Percentiles rank a stretch among this genome's conserved stretches.
phyloP scores from a whole-genome alignment of 192 early-diverging fungal species.

The Coemansia sp. region DNA sequence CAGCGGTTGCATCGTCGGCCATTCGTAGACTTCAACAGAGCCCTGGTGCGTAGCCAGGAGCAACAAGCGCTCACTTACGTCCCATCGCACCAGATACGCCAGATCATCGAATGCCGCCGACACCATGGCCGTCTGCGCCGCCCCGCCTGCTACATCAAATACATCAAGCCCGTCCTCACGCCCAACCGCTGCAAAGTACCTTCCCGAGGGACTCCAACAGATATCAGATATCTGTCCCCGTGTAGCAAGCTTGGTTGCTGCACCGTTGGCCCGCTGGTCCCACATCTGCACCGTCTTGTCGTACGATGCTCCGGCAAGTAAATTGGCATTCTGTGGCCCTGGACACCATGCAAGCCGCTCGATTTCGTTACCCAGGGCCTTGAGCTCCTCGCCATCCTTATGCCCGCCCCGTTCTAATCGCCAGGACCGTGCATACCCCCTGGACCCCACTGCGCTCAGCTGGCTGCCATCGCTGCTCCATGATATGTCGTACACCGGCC shows the following conservation, averaged over 20 bases:
- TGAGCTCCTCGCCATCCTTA: conserved; percentile 51
- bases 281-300: conserved; percentile 39
- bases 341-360: conserved; percentile 47
- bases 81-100: conserved; percentile 28
- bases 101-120: conserved; percentile 20
- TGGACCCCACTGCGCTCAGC: conserved; percentile 38
- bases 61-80: conserved; percentile 21
- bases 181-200: conserved; percentile 23
- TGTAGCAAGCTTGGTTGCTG: conserved; percentile 14
- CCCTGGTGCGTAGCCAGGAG: conserved; percentile 36
- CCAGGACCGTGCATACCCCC: conserved; percentile 39
- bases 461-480: conserved; percentile 53
- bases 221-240: conserved; percentile 26
- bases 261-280: conserved; percentile 23
- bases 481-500: conserved; percentile 37
- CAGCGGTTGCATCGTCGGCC: conserved; percentile 45
- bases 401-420: conserved; percentile 45
- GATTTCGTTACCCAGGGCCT: conserved; percentile 23
- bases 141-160: conserved; percentile 24
- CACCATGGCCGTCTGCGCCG: conserved; percentile 22
- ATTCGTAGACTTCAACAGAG: conserved; percentile 35
- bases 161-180: conserved; percentile 39
- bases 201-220: conserved; percentile 40
- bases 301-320: conserved; percentile 36
- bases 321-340: conserved; percentile 4